Conservation (phyloP, 176 grass and related monocot species). For the Hordeum vulgare region DNA sequence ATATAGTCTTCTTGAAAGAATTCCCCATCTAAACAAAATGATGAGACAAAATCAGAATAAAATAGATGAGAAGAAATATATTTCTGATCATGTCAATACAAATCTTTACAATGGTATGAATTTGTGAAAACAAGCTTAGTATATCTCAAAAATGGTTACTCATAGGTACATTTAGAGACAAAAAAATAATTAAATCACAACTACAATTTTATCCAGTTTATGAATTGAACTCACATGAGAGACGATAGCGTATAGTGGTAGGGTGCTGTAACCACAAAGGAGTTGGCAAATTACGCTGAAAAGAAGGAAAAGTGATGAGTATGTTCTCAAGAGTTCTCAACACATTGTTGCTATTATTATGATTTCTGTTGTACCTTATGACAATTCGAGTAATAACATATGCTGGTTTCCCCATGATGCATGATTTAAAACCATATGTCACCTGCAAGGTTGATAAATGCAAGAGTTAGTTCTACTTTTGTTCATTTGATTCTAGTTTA, state of each 20-base stretch:
- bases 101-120: background rate
- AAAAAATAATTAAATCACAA: background rate
- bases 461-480: background rate
- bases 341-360: background rate
- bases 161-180: background rate
- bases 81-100: background rate
- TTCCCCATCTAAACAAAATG: conserved; percentile 58
- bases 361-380: conserved; percentile 29
- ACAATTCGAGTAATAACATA: conserved; percentile 42
- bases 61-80: background rate
- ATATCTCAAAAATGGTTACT: background rate
- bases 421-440: conserved; percentile 41
- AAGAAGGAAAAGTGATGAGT: background rate
- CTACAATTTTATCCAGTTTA: background rate
- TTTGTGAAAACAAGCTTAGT: background rate
- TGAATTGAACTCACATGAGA: conserved; percentile 56
- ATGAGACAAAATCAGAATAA: background rate
- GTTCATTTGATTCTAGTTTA: background rate
- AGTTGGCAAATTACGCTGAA: conserved; percentile 56
- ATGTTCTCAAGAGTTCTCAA: background rate
- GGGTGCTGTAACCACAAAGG: conserved; percentile 59
- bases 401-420: conserved; percentile 43
- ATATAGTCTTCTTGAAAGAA: conserved; percentile 72
- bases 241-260: conserved; percentile 80
- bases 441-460: conserved; percentile 20